A percentile compares a stretch with the other conserved stretches of the same genome.
phyloP scores from a whole-genome alignment of 2,329 filamentous ascomycete species.

The Gliomastix tumulicola region DNA sequence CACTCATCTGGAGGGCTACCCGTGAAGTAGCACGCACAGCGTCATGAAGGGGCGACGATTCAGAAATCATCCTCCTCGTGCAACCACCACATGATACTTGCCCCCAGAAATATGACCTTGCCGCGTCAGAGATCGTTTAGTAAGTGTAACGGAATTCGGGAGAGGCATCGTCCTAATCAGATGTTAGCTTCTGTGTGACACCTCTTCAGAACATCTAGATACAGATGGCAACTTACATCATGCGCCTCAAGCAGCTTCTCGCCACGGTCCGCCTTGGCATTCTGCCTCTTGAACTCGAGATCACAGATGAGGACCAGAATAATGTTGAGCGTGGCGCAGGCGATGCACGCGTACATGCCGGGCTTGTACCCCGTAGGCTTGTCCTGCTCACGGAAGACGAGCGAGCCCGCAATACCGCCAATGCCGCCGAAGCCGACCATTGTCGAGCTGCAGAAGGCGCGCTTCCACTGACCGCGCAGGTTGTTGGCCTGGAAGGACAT shows the following conservation, averaged over 20 bases:
- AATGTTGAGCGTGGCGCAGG: slow-evolving; percentile 37
- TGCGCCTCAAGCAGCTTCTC: slow-evolving; percentile 43
- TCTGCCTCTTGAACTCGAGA: slow-evolving; percentile 32
- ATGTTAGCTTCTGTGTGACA: slow-evolving; percentile 3
- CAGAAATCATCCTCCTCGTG: too few relatives aligned
- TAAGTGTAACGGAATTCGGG: slow-evolving; percentile 26
- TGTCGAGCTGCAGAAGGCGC: slow-evolving; percentile 69
- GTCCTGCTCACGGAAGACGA: slow-evolving; percentile 62
- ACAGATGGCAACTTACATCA: slow-evolving; percentile 30
- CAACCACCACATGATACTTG: too few relatives aligned
- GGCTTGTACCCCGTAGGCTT: slow-evolving; percentile 42
- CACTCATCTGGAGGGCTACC: too few relatives aligned
- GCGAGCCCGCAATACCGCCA: slow-evolving; percentile 68
- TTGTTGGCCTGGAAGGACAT: slow-evolving; percentile 85
- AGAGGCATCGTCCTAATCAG: slow-evolving; percentile 16
- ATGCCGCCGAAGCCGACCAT: slow-evolving; percentile 72
- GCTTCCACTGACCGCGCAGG: slow-evolving; percentile 83
- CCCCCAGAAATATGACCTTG: too few relatives aligned
- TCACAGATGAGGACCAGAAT: slow-evolving; percentile 34
- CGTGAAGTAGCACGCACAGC: too few relatives aligned
- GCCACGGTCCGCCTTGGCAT: slow-evolving; percentile 44
- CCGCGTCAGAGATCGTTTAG: too few relatives aligned
- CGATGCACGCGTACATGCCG: slow-evolving; percentile 48
- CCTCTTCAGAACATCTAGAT: background rate
- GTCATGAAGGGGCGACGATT: too few relatives aligned